Percentiles rank a stretch among this genome's conserved stretches.
Evolutionary conservation across 2,329 filamentous ascomycete genomes (phyloP).

Genomic region (Verticillium isaacii): DNA sequence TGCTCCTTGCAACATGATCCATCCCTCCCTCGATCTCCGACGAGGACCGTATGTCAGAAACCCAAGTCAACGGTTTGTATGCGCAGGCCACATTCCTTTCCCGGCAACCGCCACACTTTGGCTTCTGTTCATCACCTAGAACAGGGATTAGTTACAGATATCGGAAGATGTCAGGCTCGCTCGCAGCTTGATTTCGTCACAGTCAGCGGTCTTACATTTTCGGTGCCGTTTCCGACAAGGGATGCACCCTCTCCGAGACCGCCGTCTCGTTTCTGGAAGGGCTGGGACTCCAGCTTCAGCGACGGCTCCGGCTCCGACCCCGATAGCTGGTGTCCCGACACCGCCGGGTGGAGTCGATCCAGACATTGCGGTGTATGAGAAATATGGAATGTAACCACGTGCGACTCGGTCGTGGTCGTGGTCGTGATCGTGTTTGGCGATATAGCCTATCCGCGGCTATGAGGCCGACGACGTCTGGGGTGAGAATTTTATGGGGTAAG

Average conservation of each 20-base stretch:
- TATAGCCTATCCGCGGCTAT: not conserved
- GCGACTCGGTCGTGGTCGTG: not conserved
- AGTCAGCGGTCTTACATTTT: constrained; percentile 6
- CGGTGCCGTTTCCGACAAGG: constrained; percentile 10
- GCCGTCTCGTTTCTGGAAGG: not conserved
- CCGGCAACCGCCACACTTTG: not conserved
- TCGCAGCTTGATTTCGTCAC: too few species aligned
- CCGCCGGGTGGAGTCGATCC: not conserved
- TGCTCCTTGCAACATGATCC: not conserved
- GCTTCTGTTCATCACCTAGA: not conserved
- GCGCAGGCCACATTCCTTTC: not conserved
- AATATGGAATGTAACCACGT: not conserved
- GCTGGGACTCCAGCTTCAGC: not conserved
- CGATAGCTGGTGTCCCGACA: not conserved
- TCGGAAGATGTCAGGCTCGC: not conserved
- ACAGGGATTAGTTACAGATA: not conserved
- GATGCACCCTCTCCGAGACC: constrained; percentile 8
- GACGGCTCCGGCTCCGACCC: not conserved
- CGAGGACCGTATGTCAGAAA: not conserved
- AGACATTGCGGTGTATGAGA: not conserved
- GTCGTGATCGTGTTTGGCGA: not conserved
- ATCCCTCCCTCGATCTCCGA: not conserved
- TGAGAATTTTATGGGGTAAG: not conserved
- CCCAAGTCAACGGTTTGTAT: not conserved
- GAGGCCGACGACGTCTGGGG: not conserved